phyloP scores from a whole-genome alignment of 2,329 filamentous ascomycete species.

The Aspergillus sp. region DNA sequence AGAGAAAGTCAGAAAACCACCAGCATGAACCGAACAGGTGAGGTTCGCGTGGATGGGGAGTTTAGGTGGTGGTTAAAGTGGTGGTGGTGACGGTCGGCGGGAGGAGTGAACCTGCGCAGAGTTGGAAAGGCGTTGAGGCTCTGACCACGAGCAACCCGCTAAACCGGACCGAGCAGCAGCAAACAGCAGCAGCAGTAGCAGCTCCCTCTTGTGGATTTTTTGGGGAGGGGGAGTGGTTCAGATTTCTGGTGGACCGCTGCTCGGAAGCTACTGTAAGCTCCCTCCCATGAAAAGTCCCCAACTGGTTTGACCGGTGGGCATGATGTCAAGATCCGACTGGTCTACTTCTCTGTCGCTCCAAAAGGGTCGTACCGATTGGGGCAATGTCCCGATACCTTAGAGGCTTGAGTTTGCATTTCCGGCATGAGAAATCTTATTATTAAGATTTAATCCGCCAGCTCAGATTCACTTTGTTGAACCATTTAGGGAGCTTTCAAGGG shows the following conservation, averaged over 20 bases:
- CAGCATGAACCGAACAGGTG: background rate
- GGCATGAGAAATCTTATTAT: slow-evolving; percentile 2
- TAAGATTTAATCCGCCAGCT: background rate
- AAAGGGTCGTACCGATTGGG: background rate
- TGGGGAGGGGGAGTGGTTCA: background rate
- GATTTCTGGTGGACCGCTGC: background rate
- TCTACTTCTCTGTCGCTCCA: background rate
- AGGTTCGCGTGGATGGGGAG: background rate
- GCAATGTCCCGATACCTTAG: background rate
- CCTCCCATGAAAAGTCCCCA: background rate
- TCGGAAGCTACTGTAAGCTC: background rate
- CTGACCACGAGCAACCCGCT: slow-evolving; percentile 16
- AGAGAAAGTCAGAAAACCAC: background rate
- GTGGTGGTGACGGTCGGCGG: slow-evolving; percentile 10
- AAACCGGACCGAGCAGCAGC: slow-evolving; percentile 15
- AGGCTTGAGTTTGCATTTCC: background rate
- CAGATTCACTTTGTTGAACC: background rate
- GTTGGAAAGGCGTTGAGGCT: slow-evolving; percentile 21
- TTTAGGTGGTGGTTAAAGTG: background rate
- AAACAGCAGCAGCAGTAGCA: background rate
- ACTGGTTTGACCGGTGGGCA: background rate
- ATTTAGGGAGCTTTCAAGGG: background rate
- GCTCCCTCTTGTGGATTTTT: background rate
- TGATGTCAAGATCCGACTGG: slow-evolving; percentile 8
- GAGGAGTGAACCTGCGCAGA: slow-evolving; percentile 16